Conservation (phyloP, 306 rosid species). For the Trifolium pratense region DNA sequence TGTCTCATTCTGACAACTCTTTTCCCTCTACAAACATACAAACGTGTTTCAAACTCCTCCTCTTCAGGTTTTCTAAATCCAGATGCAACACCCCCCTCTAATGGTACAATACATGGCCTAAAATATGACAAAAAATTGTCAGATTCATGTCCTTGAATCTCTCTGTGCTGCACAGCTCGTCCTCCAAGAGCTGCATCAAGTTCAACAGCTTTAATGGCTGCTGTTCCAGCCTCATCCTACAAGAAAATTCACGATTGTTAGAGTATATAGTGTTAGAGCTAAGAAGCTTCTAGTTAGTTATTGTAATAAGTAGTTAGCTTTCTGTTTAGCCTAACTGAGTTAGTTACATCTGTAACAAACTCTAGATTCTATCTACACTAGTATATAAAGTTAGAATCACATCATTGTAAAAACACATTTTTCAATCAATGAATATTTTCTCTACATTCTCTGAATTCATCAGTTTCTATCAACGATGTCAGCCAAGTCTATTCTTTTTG, state of each 20-base stretch:
- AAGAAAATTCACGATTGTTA: conserved; percentile 38
- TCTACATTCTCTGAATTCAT: no score
- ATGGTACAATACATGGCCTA: conserved; percentile 92
- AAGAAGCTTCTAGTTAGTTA: no score
- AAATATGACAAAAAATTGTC: conserved; percentile 93
- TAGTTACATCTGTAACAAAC: no score
- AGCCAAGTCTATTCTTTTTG: conserved; percentile 35
- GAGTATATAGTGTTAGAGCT: no score
- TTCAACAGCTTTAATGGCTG: conserved; percentile 94
- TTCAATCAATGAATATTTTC: no score
- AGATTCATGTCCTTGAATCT: conserved; percentile 93
- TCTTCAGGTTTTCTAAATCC: conserved; percentile 82
- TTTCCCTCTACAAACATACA: conserved; percentile 88
- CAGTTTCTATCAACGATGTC: no score
- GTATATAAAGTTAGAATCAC: no score
- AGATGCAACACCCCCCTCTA: conserved; percentile 93
- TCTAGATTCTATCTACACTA: no score
- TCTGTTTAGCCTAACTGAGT: no score
- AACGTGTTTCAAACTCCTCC: conserved; percentile 78
- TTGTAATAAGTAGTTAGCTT: no score
- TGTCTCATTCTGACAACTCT: conserved; percentile 93
- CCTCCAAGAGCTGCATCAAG: conserved; percentile 94
- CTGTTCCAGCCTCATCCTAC: conserved; percentile 99
- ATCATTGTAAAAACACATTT: no score
- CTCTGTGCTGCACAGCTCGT: conserved; percentile 95